phyloP scores from a whole-genome alignment of 2,329 filamentous ascomycete genomes.

The Colletotrichum cereale region DNA sequence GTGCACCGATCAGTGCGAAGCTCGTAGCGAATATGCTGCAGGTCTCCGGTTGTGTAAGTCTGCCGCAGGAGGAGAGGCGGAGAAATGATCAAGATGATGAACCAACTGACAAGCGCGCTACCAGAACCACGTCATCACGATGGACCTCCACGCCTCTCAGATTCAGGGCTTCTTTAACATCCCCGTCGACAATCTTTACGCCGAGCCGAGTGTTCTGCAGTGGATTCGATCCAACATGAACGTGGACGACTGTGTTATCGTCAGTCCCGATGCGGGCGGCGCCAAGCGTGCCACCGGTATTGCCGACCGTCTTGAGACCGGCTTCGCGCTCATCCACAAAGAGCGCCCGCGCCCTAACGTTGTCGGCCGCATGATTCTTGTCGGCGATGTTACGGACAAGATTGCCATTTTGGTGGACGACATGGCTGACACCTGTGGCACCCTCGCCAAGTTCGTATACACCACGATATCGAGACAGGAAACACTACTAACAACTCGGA shows the following conservation, averaged over 20 bases:
- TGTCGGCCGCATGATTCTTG: conserved; percentile 92
- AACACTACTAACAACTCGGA: conserved; percentile 1
- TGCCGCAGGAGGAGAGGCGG: background rate
- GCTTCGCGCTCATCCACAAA: conserved; percentile 91
- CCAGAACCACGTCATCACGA: conserved; percentile 74
- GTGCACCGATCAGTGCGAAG: conserved; percentile 89
- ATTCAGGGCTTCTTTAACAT: conserved; percentile 91
- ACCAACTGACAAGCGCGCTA: conserved; percentile 1
- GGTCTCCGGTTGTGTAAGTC: conserved; percentile 76
- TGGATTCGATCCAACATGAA: conserved; percentile 86
- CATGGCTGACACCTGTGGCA: conserved; percentile 97
- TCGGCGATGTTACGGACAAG: conserved; percentile 91
- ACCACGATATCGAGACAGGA: background rate
- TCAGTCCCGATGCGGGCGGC: conserved; percentile 88
- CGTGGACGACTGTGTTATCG: conserved; percentile 84
- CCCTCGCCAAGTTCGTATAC: conserved; percentile 80
- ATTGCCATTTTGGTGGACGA: conserved; percentile 97
- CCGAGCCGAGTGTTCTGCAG: conserved; percentile 84
- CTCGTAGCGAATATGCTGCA: conserved; percentile 94
- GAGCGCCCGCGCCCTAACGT: conserved; percentile 76
- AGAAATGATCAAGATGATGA: background rate
- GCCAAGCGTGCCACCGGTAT: conserved; percentile 90
- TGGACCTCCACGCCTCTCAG: conserved; percentile 89
- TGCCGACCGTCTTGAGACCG: conserved; percentile 84
- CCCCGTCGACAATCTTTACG: conserved; percentile 78